Percentiles rank a stretch among this genome's conserved stretches.
Evolutionary conservation across 2,329 filamentous ascomycete species (phyloP).

Genomic region (Pseudocercospora pini-densiflorae): DNA sequence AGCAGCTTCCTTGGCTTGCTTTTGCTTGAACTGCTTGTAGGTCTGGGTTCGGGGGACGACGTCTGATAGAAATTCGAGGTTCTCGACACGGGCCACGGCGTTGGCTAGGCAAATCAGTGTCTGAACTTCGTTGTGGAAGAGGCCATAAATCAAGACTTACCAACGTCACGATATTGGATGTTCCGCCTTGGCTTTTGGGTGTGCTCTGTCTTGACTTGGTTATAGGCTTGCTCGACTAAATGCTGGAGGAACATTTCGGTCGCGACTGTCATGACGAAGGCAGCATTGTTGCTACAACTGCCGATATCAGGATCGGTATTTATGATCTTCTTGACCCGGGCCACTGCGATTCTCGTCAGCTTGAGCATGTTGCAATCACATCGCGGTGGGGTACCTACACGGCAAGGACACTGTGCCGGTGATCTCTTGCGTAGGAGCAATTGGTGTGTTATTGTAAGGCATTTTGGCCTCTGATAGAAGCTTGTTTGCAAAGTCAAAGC

Average conservation of each 20-base stretch:
- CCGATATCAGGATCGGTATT: slow-evolving; percentile 82
- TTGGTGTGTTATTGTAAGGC: slow-evolving; percentile 89
- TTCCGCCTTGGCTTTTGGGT: slow-evolving; percentile 83
- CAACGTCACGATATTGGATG: slow-evolving; percentile 93
- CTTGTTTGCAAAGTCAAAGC: neutral
- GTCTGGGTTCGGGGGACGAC: slow-evolving; percentile 85
- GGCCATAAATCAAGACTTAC: slow-evolving; percentile 52
- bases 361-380: neutral
- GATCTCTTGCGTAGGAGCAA: slow-evolving; percentile 77
- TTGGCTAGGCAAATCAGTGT: slow-evolving; percentile 60
- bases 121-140: neutral
- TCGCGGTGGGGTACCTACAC: slow-evolving; percentile 59
- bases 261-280: slow-evolving; percentile 90
- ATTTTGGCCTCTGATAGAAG: slow-evolving; percentile 54
- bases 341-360: slow-evolving; percentile 63
- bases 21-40: slow-evolving; percentile 77
- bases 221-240: slow-evolving; percentile 81
- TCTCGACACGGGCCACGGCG: slow-evolving; percentile 85
- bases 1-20: slow-evolving; percentile 35
- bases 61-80: slow-evolving; percentile 92
- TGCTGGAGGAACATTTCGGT: slow-evolving; percentile 97
- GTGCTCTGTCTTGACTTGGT: slow-evolving; percentile 81
- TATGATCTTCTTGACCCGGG: slow-evolving; percentile 95
- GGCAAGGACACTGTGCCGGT: slow-evolving; percentile 86
- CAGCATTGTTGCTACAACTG: slow-evolving; percentile 89